Conservation (phyloP, 805 yeast genomes). For the Starmerella apis region DNA sequence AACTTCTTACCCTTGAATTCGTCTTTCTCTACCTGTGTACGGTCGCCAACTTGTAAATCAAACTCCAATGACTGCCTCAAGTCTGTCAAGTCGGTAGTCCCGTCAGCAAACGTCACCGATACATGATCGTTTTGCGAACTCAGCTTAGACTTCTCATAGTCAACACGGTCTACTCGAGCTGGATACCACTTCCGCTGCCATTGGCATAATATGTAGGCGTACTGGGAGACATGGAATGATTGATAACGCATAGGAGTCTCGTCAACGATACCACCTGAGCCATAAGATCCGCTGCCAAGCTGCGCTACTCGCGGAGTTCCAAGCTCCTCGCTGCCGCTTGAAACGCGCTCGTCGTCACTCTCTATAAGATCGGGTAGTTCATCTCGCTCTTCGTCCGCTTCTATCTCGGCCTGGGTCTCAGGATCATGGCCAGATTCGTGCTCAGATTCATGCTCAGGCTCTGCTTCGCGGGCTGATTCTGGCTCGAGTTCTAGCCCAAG, state of each 20-base stretch:
- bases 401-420: neutral
- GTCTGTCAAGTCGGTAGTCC: conserved; percentile 11
- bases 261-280: conserved; percentile 15
- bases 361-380: neutral
- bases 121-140: neutral
- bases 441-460: neutral
- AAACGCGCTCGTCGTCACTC: conserved; percentile 11
- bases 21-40: conserved; percentile 7
- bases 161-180: conserved; percentile 7
- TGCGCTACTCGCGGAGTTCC: neutral
- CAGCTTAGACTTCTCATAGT: conserved; percentile 5
- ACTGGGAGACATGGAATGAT: conserved; percentile 5
- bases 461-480: neutral
- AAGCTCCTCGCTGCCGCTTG: conserved; percentile 11
- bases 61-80: conserved; percentile 6
- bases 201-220: conserved; percentile 5
- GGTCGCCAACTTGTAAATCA: conserved; percentile 12
- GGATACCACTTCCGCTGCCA: conserved; percentile 23
- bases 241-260: conserved; percentile 17
- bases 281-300: conserved; percentile 2
- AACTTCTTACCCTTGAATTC: neutral
- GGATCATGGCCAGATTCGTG: neutral
- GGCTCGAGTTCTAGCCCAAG: conserved; percentile 9
- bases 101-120: conserved; percentile 14
- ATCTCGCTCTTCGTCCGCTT: neutral